Conservation (phyloP, 2,329 filamentous ascomycete species). For the Exutisphaerella laricina region DNA sequence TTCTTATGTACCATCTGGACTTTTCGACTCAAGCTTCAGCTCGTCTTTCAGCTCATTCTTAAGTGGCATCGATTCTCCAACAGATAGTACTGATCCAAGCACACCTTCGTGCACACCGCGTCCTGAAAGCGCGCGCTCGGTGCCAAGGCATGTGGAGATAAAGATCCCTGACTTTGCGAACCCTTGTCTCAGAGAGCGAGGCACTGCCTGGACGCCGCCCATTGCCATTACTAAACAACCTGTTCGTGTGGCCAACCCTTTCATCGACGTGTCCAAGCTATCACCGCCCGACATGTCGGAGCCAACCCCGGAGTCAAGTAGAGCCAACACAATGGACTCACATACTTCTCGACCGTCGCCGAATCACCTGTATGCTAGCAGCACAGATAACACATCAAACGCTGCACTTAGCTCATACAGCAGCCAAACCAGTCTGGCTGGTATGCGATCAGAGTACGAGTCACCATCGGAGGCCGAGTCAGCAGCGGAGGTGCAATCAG, state of each 20-base stretch:
- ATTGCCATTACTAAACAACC: not conserved
- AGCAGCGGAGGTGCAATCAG: slow-evolving; percentile 20
- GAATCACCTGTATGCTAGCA: slow-evolving; percentile 36
- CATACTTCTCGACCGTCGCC: slow-evolving; percentile 42
- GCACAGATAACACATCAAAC: slow-evolving; percentile 32
- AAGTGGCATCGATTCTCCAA: slow-evolving; percentile 11
- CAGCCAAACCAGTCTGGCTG: slow-evolving; percentile 43
- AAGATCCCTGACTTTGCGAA: slow-evolving; percentile 43
- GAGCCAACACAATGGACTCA: slow-evolving; percentile 45
- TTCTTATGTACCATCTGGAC: slow-evolving; percentile 18
- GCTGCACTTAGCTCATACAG: slow-evolving; percentile 41
- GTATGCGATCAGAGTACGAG: slow-evolving; percentile 39
- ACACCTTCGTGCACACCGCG: slow-evolving; percentile 10
- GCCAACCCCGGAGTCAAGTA: slow-evolving; percentile 39
- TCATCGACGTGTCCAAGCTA: slow-evolving; percentile 21
- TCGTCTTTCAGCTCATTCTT: slow-evolving; percentile 14
- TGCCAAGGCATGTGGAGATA: slow-evolving; percentile 46
- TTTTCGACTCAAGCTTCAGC: slow-evolving; percentile 14
- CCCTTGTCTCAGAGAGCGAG: slow-evolving; percentile 31
- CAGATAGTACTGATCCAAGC: slow-evolving; percentile 5
- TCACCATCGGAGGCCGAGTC: slow-evolving; percentile 35
- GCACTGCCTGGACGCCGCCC: slow-evolving; percentile 1
- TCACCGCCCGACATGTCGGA: slow-evolving; percentile 39
- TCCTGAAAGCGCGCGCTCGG: slow-evolving; percentile 14
- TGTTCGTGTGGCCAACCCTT: slow-evolving; percentile 16